These are phyloP conservation scores for Neonothopanus nambi DNA, from an alignment of 1,284 basidiomycete genomes.

Conservation along the genomic window DNA sequence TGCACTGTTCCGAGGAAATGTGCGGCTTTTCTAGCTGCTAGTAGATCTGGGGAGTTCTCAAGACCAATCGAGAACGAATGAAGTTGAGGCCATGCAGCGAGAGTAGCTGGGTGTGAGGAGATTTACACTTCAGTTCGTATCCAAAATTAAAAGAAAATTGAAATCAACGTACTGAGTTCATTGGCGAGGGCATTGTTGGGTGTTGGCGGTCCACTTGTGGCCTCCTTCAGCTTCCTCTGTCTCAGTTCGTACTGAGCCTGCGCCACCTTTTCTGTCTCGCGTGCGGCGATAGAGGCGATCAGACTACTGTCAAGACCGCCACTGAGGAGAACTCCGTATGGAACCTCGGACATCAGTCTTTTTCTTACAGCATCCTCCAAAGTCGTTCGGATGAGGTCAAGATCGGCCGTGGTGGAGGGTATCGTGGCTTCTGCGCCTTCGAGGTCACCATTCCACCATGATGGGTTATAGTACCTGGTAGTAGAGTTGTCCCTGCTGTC, in stretches of 20 bases:
- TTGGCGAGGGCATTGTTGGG: slow-evolving; percentile 46
- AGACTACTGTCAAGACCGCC: slow-evolving; percentile 96
- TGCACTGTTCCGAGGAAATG: slow-evolving; percentile 94
- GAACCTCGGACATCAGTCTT: slow-evolving; percentile 98
- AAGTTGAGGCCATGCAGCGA: slow-evolving; percentile 93
- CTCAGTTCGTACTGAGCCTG: slow-evolving; percentile 75
- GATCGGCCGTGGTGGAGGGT: slow-evolving; percentile 70
- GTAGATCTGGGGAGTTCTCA: slow-evolving; percentile 92
- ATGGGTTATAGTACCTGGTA: slow-evolving; percentile 81
- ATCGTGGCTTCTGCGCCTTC: slow-evolving; percentile 54
- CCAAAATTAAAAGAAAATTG: not conserved
- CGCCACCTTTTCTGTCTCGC: slow-evolving; percentile 94
- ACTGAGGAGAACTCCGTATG: slow-evolving; percentile 95
- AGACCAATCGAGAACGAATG: slow-evolving; percentile 99
- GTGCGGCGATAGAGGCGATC: slow-evolving; percentile 95
- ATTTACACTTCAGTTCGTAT: not conserved
- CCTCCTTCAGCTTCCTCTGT: slow-evolving; percentile 57
- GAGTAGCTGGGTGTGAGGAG: slow-evolving; percentile 46
- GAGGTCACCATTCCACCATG: slow-evolving; percentile 82
- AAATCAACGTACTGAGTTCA: slow-evolving; percentile 51
- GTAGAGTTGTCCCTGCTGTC: slow-evolving; percentile 81
- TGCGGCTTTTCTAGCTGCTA: slow-evolving; percentile 94
- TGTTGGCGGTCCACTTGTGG: slow-evolving; percentile 56
- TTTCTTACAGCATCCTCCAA: slow-evolving; percentile 95
- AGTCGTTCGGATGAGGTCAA: slow-evolving; percentile 70